Evolutionary conservation across 331 rosid genomes (phyloP).

Genomic region (Malus hybrid): DNA sequence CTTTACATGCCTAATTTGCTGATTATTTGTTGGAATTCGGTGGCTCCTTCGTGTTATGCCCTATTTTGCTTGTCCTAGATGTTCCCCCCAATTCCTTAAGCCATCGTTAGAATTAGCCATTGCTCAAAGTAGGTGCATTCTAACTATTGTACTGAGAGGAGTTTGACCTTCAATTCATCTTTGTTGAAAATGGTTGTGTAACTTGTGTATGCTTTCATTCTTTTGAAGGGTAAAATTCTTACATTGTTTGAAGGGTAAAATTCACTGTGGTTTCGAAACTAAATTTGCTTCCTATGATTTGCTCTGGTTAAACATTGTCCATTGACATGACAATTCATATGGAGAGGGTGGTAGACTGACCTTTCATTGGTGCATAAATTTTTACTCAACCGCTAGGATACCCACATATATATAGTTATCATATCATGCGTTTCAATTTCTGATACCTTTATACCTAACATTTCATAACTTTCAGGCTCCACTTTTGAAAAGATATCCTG

Average conservation of each 20-base stretch:
- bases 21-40: background rate
- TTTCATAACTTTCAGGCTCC: constrained; percentile 53
- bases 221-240: background rate
- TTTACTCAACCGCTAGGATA: background rate
- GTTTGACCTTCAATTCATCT: background rate
- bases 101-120: too few species aligned
- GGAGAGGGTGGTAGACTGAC: background rate
- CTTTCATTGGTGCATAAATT: background rate
- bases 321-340: too few species aligned
- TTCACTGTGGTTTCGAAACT: too few species aligned
- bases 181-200: background rate
- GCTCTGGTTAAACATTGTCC: too few species aligned
- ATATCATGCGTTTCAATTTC: background rate
- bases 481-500: constrained; percentile 63
- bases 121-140: background rate
- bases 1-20: background rate
- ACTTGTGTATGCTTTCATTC: background rate
- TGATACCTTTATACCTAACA: too few species aligned
- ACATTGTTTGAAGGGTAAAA: too few species aligned
- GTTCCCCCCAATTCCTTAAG: too few species aligned
- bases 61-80: background rate
- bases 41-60: background rate
- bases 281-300: too few species aligned
- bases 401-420: too few species aligned
- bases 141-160: background rate